Evolutionary conservation across 805 yeast genomes (phyloP).

Genomic region (Alloascoidea africana): DNA sequence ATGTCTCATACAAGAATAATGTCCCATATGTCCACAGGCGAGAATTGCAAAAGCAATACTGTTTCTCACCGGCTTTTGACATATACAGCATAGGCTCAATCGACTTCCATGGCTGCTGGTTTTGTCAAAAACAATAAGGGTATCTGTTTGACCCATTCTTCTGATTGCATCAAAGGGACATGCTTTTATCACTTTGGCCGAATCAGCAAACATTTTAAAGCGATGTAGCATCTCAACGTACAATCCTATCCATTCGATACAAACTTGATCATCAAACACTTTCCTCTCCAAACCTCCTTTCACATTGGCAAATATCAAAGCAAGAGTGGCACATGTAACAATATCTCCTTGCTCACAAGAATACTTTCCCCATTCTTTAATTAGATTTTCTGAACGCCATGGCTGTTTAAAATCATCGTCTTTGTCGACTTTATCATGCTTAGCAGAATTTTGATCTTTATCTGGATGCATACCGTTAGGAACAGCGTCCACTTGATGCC

Average conservation of each 20-base stretch:
- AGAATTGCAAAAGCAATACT: constrained; percentile 19
- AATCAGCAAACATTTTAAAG: constrained; percentile 35
- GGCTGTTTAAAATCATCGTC: constrained; percentile 19
- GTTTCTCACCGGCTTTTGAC: constrained; percentile 17
- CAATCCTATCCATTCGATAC: constrained; percentile 39
- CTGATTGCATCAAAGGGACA: constrained; percentile 18
- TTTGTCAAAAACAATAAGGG: constrained; percentile 28
- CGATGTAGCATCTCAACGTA: constrained; percentile 41
- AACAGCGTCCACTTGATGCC: too few species aligned
- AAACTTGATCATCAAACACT: constrained; percentile 15
- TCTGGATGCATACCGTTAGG: too few species aligned
- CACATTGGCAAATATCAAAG: constrained; percentile 35
- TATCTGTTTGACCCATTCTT: constrained; percentile 14
- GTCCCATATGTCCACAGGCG: constrained; percentile 81
- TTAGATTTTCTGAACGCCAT: constrained; percentile 39
- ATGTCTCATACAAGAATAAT: constrained; percentile 57
- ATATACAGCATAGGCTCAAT: constrained; percentile 15
- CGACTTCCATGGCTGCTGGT: neutral
- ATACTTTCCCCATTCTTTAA: constrained; percentile 36
- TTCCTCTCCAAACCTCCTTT: too few species aligned
- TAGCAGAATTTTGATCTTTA: too few species aligned
- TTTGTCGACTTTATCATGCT: too few species aligned
- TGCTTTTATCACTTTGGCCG: constrained; percentile 37
- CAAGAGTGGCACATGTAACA: constrained; percentile 39
- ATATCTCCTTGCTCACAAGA: constrained; percentile 50